Conservation (phyloP, 805 yeast genomes). For the Ogataea parapolymorpha region DNA sequence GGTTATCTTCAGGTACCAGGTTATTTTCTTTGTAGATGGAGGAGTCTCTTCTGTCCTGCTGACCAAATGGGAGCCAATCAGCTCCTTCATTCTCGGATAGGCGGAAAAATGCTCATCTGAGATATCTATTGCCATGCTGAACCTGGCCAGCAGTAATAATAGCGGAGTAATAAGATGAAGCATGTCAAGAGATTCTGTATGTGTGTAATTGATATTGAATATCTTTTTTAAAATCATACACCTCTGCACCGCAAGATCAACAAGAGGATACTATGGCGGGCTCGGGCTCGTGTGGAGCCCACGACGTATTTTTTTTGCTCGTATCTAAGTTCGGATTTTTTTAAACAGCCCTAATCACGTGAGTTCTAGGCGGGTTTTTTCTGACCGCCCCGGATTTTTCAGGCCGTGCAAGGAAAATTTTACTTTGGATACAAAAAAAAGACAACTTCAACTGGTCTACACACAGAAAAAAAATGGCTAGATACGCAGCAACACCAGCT, state of each 20-base stretch:
- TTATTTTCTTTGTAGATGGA: constrained; percentile 60
- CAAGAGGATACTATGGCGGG: too few relatives aligned
- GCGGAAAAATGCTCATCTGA: constrained; percentile 32
- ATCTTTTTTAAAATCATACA: neutral
- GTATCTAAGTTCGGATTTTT: neutral
- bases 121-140: constrained; percentile 24
- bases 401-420: constrained; percentile 17
- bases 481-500: constrained; percentile 99
- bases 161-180: neutral
- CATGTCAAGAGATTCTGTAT: constrained; percentile 1
- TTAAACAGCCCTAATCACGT: neutral
- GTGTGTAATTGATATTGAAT: constrained; percentile 3
- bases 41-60: constrained; percentile 58
- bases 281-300: too few relatives aligned
- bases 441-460: constrained; percentile 14
- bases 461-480: constrained; percentile 66
- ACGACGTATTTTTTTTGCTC: too few relatives aligned
- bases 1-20: constrained; percentile 76
- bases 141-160: constrained; percentile 2
- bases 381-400: constrained; percentile 10
- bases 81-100: constrained; percentile 40
- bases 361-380: constrained; percentile 2
- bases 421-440: constrained; percentile 6
- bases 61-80: constrained; percentile 49
- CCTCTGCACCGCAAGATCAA: constrained; percentile 1